Conservation (phyloP, 2,329 filamentous ascomycete genomes). For the Diaporthe sp. region DNA sequence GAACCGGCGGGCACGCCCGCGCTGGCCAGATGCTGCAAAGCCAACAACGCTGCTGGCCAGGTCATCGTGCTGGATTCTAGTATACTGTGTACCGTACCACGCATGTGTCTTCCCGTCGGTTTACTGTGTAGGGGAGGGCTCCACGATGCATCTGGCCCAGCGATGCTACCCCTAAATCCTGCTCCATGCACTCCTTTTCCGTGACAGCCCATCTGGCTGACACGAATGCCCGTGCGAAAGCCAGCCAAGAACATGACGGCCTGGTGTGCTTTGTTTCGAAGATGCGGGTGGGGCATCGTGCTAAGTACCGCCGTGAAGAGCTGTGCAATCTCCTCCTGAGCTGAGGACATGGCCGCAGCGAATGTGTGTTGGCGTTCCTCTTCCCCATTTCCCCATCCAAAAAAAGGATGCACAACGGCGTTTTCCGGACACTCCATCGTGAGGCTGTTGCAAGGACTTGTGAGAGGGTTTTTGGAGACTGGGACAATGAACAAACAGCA, state of each 20-base stretch:
- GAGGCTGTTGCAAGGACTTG: neutral
- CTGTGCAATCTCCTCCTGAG: conserved; percentile 27
- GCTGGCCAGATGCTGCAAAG: neutral
- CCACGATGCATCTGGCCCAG: conserved; percentile 16
- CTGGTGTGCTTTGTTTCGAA: conserved; percentile 24
- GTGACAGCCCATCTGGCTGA: conserved; percentile 23
- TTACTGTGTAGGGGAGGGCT: conserved; percentile 17
- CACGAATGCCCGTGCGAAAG: conserved; percentile 27
- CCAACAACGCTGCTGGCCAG: neutral
- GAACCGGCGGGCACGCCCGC: neutral
- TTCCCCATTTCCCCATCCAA: too few species aligned
- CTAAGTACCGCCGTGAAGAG: conserved; percentile 26
- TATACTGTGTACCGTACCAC: too few species aligned
- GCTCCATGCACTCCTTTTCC: conserved; percentile 29
- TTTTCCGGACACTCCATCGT: neutral
- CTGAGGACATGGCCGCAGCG: neutral
- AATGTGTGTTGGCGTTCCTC: neutral
- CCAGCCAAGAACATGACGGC: conserved; percentile 10
- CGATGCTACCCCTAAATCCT: conserved; percentile 24
- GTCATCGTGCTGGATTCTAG: conserved; percentile 12
- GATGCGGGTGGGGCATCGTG: conserved; percentile 12
- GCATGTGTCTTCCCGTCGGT: neutral
- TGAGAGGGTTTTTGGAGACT: neutral
- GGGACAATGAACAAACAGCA: neutral
- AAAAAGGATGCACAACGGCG: conserved; percentile 1